These are phyloP conservation scores for Citrus unshiu DNA, from an alignment of 345 rosid genomes.

Conservation along the genomic window DNA sequence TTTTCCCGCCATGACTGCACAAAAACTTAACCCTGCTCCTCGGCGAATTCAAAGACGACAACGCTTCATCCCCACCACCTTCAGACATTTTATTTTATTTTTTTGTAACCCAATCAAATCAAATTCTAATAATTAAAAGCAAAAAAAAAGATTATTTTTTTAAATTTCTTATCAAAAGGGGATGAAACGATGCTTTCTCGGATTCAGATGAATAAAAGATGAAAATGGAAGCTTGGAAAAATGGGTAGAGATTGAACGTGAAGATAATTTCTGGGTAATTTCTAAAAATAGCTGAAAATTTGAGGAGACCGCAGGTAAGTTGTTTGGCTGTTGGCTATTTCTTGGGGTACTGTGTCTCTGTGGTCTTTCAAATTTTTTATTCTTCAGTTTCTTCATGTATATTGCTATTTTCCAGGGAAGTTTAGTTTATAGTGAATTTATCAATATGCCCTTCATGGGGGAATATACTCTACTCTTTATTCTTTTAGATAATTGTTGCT, in stretches of 20 bases:
- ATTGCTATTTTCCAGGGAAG: not conserved
- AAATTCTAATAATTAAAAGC: not conserved
- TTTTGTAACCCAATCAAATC: not conserved
- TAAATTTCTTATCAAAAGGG: not conserved
- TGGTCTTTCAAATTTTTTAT: not conserved
- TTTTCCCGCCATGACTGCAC: conserved; percentile 90
- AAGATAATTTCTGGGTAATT: not conserved
- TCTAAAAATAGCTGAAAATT: not conserved
- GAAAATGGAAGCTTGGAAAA: not conserved
- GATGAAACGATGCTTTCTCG: not conserved
- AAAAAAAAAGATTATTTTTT: not conserved
- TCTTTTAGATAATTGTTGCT: not conserved
- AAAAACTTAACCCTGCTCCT: conserved; percentile 56
- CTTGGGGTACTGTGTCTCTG: not conserved
- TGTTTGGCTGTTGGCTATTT: not conserved
- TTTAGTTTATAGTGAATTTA: not conserved
- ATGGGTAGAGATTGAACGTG: not conserved
- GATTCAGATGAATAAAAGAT: not conserved
- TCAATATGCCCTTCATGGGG: not conserved
- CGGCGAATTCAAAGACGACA: conserved; percentile 25
- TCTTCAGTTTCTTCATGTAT: not conserved
- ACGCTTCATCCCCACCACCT: conserved; percentile 14
- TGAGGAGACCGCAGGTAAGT: not conserved
- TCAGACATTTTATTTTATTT: not conserved
- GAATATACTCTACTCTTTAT: not conserved